Evolutionary conservation across 192 early-diverging fungal species (phyloP), one percentile per base, ranked within the genome.

Genomic region (Coemansia sp.): DNA sequence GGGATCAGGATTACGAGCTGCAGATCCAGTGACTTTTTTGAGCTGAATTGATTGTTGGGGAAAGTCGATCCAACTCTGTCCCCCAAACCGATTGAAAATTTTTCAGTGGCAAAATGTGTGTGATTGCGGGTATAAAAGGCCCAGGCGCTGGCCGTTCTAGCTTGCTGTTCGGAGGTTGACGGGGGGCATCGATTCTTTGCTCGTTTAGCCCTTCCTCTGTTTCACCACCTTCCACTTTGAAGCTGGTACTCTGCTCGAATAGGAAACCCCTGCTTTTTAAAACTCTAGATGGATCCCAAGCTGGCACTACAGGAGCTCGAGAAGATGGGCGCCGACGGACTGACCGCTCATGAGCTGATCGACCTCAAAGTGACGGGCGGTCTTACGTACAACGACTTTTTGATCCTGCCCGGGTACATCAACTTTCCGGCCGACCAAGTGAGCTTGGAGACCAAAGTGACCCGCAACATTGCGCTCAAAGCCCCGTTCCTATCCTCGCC

Each of bases 361-460:
- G 90, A 96, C 74, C 85, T 87, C 60, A 69, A 86, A 61, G 63
- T 83, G 23, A 86, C 87, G 39, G 94, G 93, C 64, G 96, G 96
- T 25, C 83, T 98, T 62, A 98, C 97, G 59, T 98, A 98, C 87
- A 98, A 97, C 84, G 97, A 98, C 83, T 95, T 98, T 65, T 80
- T 98, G 83, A 88, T 98, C 71, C 84, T 98, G 16, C 97, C 97
- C 49, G 97, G 97, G 25, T 95, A 79, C 82, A 94, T 98, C 82
- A 85, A 94, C 84, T 98, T 98, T 74, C 86, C 91, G 48, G 93
- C 94, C 16, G 83, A 87, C 68, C 78, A 81, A 8, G 91, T 93
- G 37, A 80, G 82, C 55, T 87, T 94, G 54, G 92, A 93, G 68
- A 90, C 90, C 69, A 85, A 86, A 70, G 89, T 98, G 65, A 97